These are phyloP conservation scores for Pisolithus thermaeus DNA, from an alignment of 1,284 basidiomycete genomes.

Conservation along the genomic window DNA sequence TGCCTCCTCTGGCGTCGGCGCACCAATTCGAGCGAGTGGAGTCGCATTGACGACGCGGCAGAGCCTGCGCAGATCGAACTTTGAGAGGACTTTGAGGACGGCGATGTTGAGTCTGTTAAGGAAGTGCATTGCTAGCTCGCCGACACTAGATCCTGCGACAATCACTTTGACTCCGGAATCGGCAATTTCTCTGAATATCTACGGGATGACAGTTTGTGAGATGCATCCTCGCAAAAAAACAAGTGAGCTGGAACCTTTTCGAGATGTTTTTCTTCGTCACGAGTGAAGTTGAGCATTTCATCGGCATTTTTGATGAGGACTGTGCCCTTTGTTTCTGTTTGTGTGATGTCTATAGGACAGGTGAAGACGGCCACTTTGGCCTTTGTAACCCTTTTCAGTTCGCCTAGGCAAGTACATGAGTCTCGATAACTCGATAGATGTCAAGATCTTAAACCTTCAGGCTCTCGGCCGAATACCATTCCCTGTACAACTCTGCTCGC, in stretches of 20 bases:
- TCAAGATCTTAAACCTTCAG: constrained; percentile 61
- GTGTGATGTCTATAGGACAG: constrained; percentile 86
- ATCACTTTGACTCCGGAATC: constrained; percentile 93
- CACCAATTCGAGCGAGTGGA: constrained; percentile 91
- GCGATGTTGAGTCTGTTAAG: constrained; percentile 92
- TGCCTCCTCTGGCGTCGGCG: constrained; percentile 94
- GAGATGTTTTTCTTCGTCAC: constrained; percentile 92
- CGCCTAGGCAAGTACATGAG: constrained; percentile 39
- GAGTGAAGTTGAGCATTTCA: constrained; percentile 95
- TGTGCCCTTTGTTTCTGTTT: constrained; percentile 99
- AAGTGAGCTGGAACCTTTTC: constrained; percentile 62
- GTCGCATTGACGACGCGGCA: constrained; percentile 96
- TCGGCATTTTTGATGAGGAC: constrained; percentile 95
- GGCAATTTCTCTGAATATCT: constrained; percentile 97
- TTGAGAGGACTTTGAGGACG: constrained; percentile 95
- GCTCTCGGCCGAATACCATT: constrained; percentile 97
- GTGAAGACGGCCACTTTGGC: constrained; percentile 95
- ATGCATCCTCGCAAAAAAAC: background rate
- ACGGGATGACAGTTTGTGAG: background rate
- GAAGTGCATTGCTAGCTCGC: constrained; percentile 97
- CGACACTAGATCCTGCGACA: constrained; percentile 88
- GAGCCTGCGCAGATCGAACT: constrained; percentile 93
- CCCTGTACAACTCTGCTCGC: constrained; percentile 89
- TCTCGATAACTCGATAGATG: background rate
- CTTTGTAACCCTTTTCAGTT: constrained; percentile 74